Percentiles rank a stretch among this genome's conserved stretches.
These are phyloP conservation scores for Aureobasidium melanogenum DNA, from an alignment of 2,329 filamentous ascomycete species.

Conservation along the genomic window DNA sequence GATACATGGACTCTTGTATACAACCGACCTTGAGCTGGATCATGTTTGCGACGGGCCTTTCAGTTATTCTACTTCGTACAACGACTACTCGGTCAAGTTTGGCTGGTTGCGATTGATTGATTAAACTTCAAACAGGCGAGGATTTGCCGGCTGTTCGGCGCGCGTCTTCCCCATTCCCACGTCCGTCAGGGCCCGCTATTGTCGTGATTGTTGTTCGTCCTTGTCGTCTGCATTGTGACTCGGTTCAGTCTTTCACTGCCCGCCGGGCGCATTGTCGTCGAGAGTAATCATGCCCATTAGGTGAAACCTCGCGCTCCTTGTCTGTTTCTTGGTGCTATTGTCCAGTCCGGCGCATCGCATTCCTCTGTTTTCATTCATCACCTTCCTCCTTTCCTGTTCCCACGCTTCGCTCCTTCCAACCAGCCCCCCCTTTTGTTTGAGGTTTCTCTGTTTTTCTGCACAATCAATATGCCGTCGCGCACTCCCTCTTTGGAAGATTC, in stretches of 20 bases:
- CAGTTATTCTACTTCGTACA: neutral
- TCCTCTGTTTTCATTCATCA: constrained; percentile 7
- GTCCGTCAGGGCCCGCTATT: neutral
- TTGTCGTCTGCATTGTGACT: neutral
- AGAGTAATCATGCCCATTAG: constrained; percentile 1
- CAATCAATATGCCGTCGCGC: constrained; percentile 16
- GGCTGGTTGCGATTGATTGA: neutral
- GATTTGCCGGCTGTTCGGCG: neutral
- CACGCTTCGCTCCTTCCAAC: neutral
- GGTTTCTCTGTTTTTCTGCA: neutral
- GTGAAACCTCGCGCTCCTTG: constrained; percentile 3
- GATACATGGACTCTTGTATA: neutral
- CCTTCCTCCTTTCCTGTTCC: neutral
- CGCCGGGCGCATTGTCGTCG: neutral
- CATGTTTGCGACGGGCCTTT: constrained; percentile 49
- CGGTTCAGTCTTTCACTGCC: neutral
- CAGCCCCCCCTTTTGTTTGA: neutral
- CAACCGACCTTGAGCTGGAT: constrained; percentile 49
- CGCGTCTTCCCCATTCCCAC: neutral
- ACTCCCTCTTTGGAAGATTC: constrained; percentile 33
- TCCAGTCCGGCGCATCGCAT: constrained; percentile 11
- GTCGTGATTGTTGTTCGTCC: neutral
- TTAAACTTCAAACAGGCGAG: neutral
- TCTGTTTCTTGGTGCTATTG: constrained; percentile 9
- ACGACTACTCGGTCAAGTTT: neutral